A percentile compares a stretch with the other conserved stretches of the same genome.
phyloP scores from a whole-genome alignment of 371 early-diverging fungal species.

The Mucor circinelloides region DNA sequence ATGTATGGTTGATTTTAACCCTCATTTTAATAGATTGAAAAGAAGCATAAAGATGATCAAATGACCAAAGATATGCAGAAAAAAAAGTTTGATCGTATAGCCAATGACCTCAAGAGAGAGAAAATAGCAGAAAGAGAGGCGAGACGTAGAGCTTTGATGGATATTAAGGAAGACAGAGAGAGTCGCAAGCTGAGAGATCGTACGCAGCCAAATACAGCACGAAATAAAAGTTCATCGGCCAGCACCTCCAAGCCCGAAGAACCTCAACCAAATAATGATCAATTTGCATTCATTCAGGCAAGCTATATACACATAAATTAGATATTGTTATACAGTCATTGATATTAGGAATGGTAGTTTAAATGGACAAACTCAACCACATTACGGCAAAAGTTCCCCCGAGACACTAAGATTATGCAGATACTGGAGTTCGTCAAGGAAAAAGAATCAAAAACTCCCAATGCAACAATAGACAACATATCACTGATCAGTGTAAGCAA shows the following conservation, averaged over 20 bases:
- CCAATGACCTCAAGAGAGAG: conserved; percentile 9
- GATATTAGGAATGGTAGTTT: conserved; percentile 20
- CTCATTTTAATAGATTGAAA: background rate
- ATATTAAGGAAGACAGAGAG: conserved; percentile 36
- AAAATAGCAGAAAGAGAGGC: conserved; percentile 23
- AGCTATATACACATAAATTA: background rate
- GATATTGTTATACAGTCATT: background rate
- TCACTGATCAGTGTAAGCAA: conserved; percentile 8
- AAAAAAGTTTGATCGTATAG: conserved; percentile 7
- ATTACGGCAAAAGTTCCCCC: conserved; percentile 30
- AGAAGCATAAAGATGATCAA: background rate
- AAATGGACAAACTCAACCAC: conserved; percentile 29
- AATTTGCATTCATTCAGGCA: conserved; percentile 32
- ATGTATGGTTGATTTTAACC: background rate
- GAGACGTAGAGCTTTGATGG: conserved; percentile 15
- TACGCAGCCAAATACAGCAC: background rate
- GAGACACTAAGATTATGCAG: background rate
- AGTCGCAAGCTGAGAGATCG: conserved; percentile 6
- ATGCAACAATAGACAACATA: background rate
- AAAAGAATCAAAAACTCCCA: background rate
- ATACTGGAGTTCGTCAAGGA: conserved; percentile 18
- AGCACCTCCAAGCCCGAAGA: background rate
- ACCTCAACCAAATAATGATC: background rate
- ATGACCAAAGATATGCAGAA: background rate
- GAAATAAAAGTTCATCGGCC: background rate